Evolutionary conservation across 2,329 filamentous ascomycete genomes (phyloP), one percentile per base, ranked within the genome.

Genomic region (Exutisphaerella laricina): DNA sequence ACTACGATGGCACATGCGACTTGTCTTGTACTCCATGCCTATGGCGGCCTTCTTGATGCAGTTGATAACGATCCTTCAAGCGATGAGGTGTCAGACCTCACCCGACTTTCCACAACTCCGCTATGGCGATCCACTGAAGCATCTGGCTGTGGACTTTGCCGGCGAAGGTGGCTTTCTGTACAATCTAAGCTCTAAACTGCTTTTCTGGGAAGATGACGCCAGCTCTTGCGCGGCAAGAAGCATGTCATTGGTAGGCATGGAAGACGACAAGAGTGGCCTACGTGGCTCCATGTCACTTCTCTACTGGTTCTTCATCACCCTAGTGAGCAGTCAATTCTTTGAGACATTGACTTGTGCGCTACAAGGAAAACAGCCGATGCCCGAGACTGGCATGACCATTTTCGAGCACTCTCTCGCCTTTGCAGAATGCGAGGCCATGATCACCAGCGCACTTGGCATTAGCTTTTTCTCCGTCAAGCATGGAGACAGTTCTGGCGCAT

Each of bases 361-460:
- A 5, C 88, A 95, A 63, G 90, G 90, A 22, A 80, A 85, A 2
- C 77, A 80, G 2, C 78, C 87, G 0, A 79, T 85, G 50, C 84
- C 86, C 0, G 92, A 97, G 66, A 94, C 88, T 1, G 89, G 88
- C 13, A 95, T 97, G 86, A 95, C 89, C 0, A 77, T 96, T 2
- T 95, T 97, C 58, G 92, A 98, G 62, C 89, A 96, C 60, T 96
- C 89, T 0, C 73, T 98, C 6, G 90, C 90, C 2, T 98, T 97
- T 67, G 88, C 90, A 8, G 92, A 98, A 65, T 90, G 90, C 6
- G 92, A 98, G 63, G 84, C 86, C 21, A 85, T 89, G 51, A 82
- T 96, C 33, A 82, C 82, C 55, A 85, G 82, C 52, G 85, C 88
- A 38, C 76, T 95, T 10, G 83, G 83, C 9, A 79, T 88, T 64